Evolutionary conservation across 495 filamentous ascomycete genomes (phyloP).

Genomic region (Xylaria longipes): DNA sequence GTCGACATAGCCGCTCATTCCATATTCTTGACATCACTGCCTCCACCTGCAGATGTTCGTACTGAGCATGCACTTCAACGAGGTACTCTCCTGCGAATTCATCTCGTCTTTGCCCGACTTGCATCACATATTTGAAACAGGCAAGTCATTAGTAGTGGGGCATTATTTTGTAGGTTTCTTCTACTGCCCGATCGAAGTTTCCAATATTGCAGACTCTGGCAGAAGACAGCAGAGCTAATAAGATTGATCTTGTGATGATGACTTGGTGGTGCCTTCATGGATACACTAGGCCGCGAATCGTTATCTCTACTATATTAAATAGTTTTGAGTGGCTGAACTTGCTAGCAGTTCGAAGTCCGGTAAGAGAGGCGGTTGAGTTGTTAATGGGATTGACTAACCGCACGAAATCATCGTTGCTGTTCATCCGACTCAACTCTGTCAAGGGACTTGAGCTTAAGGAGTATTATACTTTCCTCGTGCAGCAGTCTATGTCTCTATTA

Average conservation of each 20-base stretch:
- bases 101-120: not conserved
- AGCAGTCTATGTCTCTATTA: not conserved
- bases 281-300: not conserved
- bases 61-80: constrained; percentile 12
- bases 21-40: not conserved
- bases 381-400: not conserved
- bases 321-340: not conserved
- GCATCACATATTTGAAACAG: constrained; percentile 5
- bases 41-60: not conserved
- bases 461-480: not conserved
- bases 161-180: not conserved
- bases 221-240: not conserved
- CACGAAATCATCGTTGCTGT: not conserved
- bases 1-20: not conserved
- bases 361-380: not conserved
- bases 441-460: not conserved
- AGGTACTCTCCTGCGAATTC: not conserved
- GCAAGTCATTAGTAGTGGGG: not conserved
- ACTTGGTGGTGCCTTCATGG: not conserved
- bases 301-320: not conserved
- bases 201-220: not conserved
- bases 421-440: not conserved
- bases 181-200: constrained; percentile 20
- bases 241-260: not conserved
- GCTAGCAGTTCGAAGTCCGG: not conserved